phyloP scores from a whole-genome alignment of 352 stramenopile genomes.

The Pythium dissimile region DNA sequence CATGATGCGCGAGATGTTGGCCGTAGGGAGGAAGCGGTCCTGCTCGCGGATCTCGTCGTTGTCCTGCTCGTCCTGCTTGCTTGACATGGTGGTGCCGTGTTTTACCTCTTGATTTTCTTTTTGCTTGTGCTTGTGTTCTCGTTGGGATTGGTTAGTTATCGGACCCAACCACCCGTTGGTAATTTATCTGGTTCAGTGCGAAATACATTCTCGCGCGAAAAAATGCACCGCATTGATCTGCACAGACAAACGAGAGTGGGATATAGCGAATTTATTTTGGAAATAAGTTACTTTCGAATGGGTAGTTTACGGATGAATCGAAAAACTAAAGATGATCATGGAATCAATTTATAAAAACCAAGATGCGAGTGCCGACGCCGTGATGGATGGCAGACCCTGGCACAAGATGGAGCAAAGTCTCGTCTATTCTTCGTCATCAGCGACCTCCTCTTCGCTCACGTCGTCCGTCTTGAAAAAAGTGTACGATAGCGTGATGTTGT shows the following conservation, averaged over 20 bases:
- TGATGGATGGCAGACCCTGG: no score
- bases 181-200: slow-evolving; percentile 1
- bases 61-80: slow-evolving; percentile 84
- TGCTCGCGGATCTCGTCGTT: slow-evolving; percentile 93
- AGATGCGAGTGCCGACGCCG: no score
- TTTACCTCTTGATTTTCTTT: not conserved
- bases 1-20: slow-evolving; percentile 99
- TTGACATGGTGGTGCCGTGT: slow-evolving; percentile 40
- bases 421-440: slow-evolving; percentile 52
- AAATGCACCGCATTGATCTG: not conserved
- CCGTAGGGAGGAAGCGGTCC: slow-evolving; percentile 98
- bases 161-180: slow-evolving; percentile 2
- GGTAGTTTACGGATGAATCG: not conserved
- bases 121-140: slow-evolving; percentile 12
- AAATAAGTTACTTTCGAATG: not conserved
- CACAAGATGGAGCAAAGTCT: not conserved
- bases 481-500: slow-evolving; percentile 98
- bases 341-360: not conserved
- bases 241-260: not conserved
- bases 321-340: not conserved
- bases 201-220: slow-evolving; percentile 14
- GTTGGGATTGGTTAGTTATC: slow-evolving; percentile 18
- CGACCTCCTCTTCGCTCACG: slow-evolving; percentile 89
- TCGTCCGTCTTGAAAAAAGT: slow-evolving; percentile 98
- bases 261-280: not conserved